Conservation (phyloP, 2,329 filamentous ascomycete species). For the Epicoccum nigrum region DNA sequence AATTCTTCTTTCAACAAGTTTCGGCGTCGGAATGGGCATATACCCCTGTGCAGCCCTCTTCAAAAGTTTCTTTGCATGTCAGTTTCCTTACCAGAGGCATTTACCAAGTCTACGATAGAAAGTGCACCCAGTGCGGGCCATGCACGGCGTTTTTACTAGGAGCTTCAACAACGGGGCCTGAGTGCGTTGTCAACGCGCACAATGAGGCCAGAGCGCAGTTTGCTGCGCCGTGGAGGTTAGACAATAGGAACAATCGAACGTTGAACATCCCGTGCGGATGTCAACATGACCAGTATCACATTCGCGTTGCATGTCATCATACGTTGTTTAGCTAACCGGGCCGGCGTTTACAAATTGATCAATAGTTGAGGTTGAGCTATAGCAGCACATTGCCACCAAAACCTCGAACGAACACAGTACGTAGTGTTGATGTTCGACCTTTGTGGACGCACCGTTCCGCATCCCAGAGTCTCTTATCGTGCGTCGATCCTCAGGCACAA, state of each 20-base stretch:
- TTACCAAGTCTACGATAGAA: conserved; percentile 35
- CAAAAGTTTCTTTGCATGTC: conserved; percentile 43
- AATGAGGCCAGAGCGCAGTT: conserved; percentile 20
- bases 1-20: conserved; percentile 51
- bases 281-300: conserved; percentile 4
- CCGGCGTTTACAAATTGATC: not conserved
- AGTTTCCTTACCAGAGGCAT: conserved; percentile 30
- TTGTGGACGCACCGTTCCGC: not conserved
- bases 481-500: conserved; percentile 11
- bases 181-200: conserved; percentile 41
- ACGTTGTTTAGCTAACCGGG: conserved; percentile 3
- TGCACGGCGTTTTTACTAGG: conserved; percentile 25
- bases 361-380: not conserved
- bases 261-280: conserved; percentile 10
- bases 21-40: conserved; percentile 46
- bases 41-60: conserved; percentile 41
- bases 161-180: conserved; percentile 35
- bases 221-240: conserved; percentile 14
- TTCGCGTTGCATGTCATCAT: conserved; percentile 3
- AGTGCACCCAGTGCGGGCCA: conserved; percentile 24
- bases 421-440: not conserved
- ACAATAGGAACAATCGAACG: conserved; percentile 14
- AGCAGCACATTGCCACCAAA: too few species aligned
- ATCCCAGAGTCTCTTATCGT: not conserved
- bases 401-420: not conserved